phyloP scores from a whole-genome alignment of 106 monocot genomes.

The Dioscorea zingiberensis region DNA sequence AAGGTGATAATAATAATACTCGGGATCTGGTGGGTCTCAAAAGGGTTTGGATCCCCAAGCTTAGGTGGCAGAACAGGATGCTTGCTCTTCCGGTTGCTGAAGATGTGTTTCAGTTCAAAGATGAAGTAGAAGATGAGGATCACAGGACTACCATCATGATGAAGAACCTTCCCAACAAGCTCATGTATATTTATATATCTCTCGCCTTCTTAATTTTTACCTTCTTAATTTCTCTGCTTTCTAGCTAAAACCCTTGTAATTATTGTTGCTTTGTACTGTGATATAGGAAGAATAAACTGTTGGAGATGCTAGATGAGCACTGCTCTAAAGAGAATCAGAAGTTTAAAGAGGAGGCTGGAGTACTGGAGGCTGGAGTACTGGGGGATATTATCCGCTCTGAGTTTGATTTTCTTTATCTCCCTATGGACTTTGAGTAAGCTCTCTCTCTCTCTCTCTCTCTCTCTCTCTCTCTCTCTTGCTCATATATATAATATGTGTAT shows the following conservation, averaged over 20 bases:
- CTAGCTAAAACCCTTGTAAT: not conserved
- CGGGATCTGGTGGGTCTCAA: too few species aligned
- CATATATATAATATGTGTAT: not conserved
- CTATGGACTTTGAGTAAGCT: constrained; percentile 9
- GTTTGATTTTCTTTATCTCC: constrained; percentile 13
- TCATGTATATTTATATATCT: not conserved
- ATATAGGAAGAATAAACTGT: constrained; percentile 1
- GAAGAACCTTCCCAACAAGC: constrained; percentile 11
- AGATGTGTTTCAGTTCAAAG: not conserved
- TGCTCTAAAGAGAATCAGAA: not conserved
- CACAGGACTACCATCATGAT: constrained; percentile 7
- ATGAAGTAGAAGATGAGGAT: not conserved
- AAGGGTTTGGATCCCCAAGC: not conserved
- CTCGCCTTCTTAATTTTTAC: not conserved
- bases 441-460: not conserved
- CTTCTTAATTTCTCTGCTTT: not conserved
- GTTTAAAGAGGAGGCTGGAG: not conserved
- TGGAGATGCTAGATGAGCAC: constrained; percentile 8
- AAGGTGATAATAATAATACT: not conserved
- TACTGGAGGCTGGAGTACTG: not conserved
- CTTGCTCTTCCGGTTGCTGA: too few species aligned
- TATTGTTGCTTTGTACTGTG: not conserved
- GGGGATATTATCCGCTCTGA: not conserved
- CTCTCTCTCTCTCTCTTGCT: not conserved
- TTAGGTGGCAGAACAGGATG: not conserved